Evolutionary conservation across 352 stramenopile genomes (phyloP), one percentile per base, ranked within the genome.

Genomic region (Pythium volutum): DNA sequence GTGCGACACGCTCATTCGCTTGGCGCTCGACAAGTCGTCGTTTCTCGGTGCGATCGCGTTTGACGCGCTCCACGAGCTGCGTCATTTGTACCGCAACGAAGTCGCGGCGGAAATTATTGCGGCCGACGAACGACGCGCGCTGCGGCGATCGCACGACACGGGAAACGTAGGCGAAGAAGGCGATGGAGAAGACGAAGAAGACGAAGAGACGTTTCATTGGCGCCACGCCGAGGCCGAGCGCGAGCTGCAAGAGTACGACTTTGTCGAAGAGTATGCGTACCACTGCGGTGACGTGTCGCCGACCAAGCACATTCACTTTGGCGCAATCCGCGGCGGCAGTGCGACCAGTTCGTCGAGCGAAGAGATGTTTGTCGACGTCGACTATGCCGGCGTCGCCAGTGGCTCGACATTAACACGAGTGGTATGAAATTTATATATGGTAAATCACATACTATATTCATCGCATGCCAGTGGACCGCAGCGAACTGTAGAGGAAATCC

Each of bases 11-110:
- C 55, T 95, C 33, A 67, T 93, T 42, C 80, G 85, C 0, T 64
- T 95, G 11, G 75, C 79, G 3, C 91, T 93, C 74, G 84, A 95
- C 65, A 91, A 89, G 46, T 81, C 81, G 46, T 81, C 81, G n/a
- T 93, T 91, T 45, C 26, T 92, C 0, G 85, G 83, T 1, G 49
- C 70, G 18, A 92, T 95, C 60, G 73, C 83, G 25, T 89, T 90
- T 41, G 78, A 91, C 64, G 79, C 76, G 25, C 67, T 95, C 27
- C 77, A 92, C 29, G 85, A 88, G 45, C 66, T 95, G 47, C 81
- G 83, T 36, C 67, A 77, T 55, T 82, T 77, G 33, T 89, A 91
- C 55, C 61, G 63, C 3, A 71, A 76, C 48, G 75, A 88, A 41
- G 83, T 95, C 41, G 73, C 87, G 38, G 60, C 53, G 3, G 83